Evolutionary conservation across 2,329 filamentous ascomycete genomes (phyloP).

Genomic region (Fusarium siculi): DNA sequence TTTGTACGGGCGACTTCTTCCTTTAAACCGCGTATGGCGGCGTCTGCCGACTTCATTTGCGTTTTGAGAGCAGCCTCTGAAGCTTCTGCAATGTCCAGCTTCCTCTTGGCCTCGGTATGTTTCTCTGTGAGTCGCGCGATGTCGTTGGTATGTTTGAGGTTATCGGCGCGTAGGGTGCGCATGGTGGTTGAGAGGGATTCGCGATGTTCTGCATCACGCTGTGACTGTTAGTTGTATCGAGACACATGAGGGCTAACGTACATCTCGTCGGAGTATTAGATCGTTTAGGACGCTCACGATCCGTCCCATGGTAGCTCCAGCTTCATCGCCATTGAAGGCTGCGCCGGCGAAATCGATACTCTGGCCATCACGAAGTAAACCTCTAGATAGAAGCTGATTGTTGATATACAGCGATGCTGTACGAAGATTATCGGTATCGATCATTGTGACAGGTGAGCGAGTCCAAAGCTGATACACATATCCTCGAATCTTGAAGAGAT

Average conservation of each 20-base stretch:
- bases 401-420: conserved; percentile 79
- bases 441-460: conserved; percentile 52
- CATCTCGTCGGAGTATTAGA: conserved; percentile 87
- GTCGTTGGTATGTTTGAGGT: conserved; percentile 77
- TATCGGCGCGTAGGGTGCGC: conserved; percentile 78
- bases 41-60: conserved; percentile 79
- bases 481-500: conserved; percentile 28
- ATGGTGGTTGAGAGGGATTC: conserved; percentile 85
- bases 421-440: conserved; percentile 69
- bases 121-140: conserved; percentile 68
- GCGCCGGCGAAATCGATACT: conserved; percentile 85
- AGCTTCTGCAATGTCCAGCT: conserved; percentile 69
- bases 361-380: conserved; percentile 74
- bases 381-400: conserved; percentile 75
- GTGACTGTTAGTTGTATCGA: conserved; percentile 33
- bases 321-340: conserved; percentile 64
- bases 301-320: conserved; percentile 75
- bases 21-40: conserved; percentile 78
- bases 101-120: conserved; percentile 64
- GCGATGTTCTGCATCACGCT: conserved; percentile 90
- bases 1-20: conserved; percentile 87
- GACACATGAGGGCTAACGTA: conserved; percentile 52
- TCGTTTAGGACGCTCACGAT: conserved; percentile 97
- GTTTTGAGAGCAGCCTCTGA: conserved; percentile 76
- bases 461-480: conserved; percentile 33